Percentiles rank a stretch among this genome's conserved stretches.
Conservation (phyloP, 2,329 filamentous ascomycete genomes). For the Diaporthe aspalathi region DNA sequence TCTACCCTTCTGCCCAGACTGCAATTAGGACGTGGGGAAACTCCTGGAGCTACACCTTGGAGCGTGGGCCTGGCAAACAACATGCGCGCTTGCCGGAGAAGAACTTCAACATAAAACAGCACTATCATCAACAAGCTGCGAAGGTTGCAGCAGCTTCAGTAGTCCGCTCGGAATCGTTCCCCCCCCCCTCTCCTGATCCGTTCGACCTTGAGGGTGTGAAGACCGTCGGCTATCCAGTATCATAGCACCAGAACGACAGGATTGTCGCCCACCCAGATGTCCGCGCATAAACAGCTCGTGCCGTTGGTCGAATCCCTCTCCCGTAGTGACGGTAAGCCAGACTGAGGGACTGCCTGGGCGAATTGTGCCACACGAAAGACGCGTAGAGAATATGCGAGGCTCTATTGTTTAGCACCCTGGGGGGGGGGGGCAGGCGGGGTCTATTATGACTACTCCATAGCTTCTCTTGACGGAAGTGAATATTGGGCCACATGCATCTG, state of each 20-base stretch:
- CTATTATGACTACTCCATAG: too few relatives aligned
- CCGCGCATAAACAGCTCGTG: too few relatives aligned
- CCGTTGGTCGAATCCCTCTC: neutral
- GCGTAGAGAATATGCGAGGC: neutral
- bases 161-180: neutral
- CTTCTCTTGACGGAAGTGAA: neutral
- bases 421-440: too few relatives aligned
- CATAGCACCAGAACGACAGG: too few relatives aligned
- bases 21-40: neutral
- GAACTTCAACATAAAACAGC: neutral
- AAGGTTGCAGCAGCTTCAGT: neutral
- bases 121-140: neutral
- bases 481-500: neutral
- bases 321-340: too few relatives aligned
- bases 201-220: neutral
- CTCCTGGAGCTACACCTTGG: neutral
- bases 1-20: neutral
- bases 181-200: neutral
- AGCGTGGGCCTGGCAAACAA: neutral
- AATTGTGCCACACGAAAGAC: too few relatives aligned
- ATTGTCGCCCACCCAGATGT: neutral
- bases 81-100: neutral
- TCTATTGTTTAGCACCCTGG: accelerated
- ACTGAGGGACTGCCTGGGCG: too few relatives aligned
- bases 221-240: neutral